Base-by-base conservation (phyloP, 257 asterid genomes). In the Leonotis leonurus region DNA sequence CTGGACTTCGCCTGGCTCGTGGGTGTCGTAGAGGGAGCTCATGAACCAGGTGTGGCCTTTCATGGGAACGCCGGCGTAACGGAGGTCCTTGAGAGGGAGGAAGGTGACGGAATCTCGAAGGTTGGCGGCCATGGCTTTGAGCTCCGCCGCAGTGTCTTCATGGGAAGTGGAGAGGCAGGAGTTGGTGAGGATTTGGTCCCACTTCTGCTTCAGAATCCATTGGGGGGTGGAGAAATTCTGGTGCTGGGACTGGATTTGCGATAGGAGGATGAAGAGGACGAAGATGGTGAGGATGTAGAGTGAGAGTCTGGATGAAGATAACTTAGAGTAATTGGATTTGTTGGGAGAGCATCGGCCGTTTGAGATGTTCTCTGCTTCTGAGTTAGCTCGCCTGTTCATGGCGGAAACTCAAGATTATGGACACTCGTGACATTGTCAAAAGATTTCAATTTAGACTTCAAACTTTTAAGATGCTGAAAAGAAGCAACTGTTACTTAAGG, bases 31-130 rank as follows among this genome's bases (percentile, higher is more conserved):
- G 58, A 79, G 13, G 48, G 94, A 82, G 67, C 95, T 87, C 95
- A 87, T 87, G 88, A 87, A 87, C 95, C 95, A 85, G 0, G 95
- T 87, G 84, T 87, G 88, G 8, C 90, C 95, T 53, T 69, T 60
- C 64, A 68, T 80, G 46, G 95, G 73, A 1, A 60, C 33, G 7
- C 35, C n/a, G 4, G 90, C 36, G 48, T 69, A 87, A 2, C 91
- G 79, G 10, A 81, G 49, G 71, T 88, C 96, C 62, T 88, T 88
- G 17, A 85, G 60, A 0, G 94, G 94, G 30, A 88, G 90, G 51
- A 88, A 88, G 5, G 89, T 79, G 53, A 87, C 80, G 0, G 89
- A 10, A 1, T 70, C 77, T 1, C 77, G 49, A 12, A 87, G 81
- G 37, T 69, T 82, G n/a, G 74, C 36, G 46, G 73, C 32, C 70